Evolutionary conservation across 805 yeast species (phyloP), one percentile per base, ranked within the genome.

Genomic region (Zygoascus flipseniorum): DNA sequence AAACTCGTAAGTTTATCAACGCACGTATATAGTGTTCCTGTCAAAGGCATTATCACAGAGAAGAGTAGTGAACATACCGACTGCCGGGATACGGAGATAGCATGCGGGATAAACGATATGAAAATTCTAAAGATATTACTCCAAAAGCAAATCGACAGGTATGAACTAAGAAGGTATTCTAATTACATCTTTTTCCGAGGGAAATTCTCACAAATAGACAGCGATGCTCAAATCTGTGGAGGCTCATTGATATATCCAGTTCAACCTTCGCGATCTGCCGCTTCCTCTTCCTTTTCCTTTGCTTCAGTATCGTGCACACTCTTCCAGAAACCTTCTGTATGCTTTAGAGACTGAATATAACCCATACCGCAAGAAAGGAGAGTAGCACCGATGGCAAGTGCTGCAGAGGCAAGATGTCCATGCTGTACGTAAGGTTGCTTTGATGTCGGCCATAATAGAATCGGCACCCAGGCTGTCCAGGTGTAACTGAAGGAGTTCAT

Each of bases 401-500:
- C 32, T 16, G 44, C 44, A 16, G 44, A 42, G 20, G 44, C 44
- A 42, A 18, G 13, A 8, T 42, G 44, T 14, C 44, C 44, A 42
- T 18, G 44, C 20, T 42, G 20, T 16, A 51, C 54, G 20, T 16
- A 51, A 44, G 54, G 54, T 23, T 51, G 54, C 5, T 52, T n/a
- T 18, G 31, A n/a, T 2, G 57, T 52, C 4, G 54, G 55, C 35
- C 48, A 52, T 5, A 52, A 18, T 5, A 49, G 13, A 6, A 50
- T 52, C 13, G 55, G 55, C 14, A 50, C 42, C 55, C 55, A 52
- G 13, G 55, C 55, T 4, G 13, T 14, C 48, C 48, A 52, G 14
- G 19, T 16, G 23, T 52, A 52, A n/a, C 57, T 14, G 14, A 52
- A 23, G 20, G 55, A 50, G 49, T 52, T 52, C 55, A 52, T 52